phyloP scores from a whole-genome alignment of 352 stramenopile genomes.

The Pythium oligandrum region DNA sequence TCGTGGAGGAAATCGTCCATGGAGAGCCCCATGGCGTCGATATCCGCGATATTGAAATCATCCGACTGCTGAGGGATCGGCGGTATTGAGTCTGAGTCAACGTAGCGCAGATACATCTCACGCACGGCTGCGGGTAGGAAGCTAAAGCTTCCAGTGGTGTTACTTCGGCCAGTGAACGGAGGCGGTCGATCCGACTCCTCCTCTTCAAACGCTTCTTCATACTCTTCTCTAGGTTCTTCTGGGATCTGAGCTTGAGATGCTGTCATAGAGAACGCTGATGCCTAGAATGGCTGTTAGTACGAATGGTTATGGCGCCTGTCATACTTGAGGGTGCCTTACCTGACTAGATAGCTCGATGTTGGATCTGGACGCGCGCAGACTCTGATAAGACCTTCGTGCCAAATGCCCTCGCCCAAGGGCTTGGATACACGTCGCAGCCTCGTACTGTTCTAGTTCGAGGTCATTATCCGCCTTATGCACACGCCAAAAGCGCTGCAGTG shows the following conservation, averaged over 20 bases:
- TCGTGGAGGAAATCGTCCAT: constrained; percentile 45
- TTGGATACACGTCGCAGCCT: constrained; percentile 71
- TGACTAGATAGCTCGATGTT: constrained; percentile 1
- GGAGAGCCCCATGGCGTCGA: constrained; percentile 22
- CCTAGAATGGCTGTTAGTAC: too few relatives aligned
- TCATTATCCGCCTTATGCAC: constrained; percentile 16
- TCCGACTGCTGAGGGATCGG: background rate
- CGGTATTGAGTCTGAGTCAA: background rate
- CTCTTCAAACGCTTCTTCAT: constrained; percentile 7
- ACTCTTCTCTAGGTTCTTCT: constrained; percentile 12
- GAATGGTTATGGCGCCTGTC: too few relatives aligned
- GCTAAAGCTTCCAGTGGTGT: constrained; percentile 24
- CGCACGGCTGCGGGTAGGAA: constrained; percentile 36
- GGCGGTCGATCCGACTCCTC: constrained; percentile 1
- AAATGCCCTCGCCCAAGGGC: constrained; percentile 53
- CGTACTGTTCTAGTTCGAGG: constrained; percentile 27
- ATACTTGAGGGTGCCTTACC: too few relatives aligned
- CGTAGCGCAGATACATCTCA: constrained; percentile 25
- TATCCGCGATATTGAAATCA: constrained; percentile 10
- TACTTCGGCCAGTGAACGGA: background rate
- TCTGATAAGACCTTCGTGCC: constrained; percentile 40
- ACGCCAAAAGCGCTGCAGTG: constrained; percentile 48
- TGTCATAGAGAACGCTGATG: constrained; percentile 14
- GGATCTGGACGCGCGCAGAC: constrained; percentile 24
- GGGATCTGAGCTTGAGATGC: constrained; percentile 1